Base-by-base conservation (phyloP, 306 rosid species). In the Senna tora region DNA sequence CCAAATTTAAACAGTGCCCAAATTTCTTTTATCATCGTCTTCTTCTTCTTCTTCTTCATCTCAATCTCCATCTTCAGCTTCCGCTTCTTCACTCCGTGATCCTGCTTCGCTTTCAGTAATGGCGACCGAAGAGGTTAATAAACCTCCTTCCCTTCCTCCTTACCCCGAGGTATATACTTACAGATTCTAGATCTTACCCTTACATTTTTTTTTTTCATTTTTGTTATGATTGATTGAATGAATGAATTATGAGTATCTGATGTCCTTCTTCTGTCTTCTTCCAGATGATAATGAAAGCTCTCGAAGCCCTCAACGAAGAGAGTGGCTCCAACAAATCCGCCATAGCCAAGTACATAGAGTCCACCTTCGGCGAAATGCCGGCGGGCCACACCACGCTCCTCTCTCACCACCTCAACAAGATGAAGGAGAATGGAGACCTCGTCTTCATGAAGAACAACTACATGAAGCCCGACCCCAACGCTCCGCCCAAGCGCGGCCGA, bases 401-500 rank as follows among this genome's bases (percentile, higher is more conserved):
- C 49, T 15, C 80, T 1, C 67, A 75, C 77, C 90, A 88, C 66
- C 87, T 93, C 52, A 87, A 72, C 88, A 80, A 69, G 69, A 79
- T 93, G 96, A 93, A 85, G 61, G 93, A 87, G 0, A 63, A 71
- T 28, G 98, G 98, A 0, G 93, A 88, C 22, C 85, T 93, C 4
- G 90, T 84, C 33, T 88, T 93, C 53, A 70, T 41, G 51, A 88
- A 93, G 65, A 93, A 90, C 82, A 90, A 85, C 81, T 93, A 88
- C 89, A 73, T 45, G 67, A 93, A 85, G 53, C 66, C 82, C 41
- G 93, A 85, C 64, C 93, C 96, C 7, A 74, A 66, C 52, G 87
- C 98, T 0, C 93, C 96, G 13, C 98, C 96, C 0, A 86, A 82
- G 75, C 76, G 96, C 8, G 98, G 96, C 4, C 91, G 98, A 16